Evolutionary conservation across 352 stramenopile genomes (phyloP), one percentile per base, ranked within the genome.

Genomic region (Globisporangium alternatum): DNA sequence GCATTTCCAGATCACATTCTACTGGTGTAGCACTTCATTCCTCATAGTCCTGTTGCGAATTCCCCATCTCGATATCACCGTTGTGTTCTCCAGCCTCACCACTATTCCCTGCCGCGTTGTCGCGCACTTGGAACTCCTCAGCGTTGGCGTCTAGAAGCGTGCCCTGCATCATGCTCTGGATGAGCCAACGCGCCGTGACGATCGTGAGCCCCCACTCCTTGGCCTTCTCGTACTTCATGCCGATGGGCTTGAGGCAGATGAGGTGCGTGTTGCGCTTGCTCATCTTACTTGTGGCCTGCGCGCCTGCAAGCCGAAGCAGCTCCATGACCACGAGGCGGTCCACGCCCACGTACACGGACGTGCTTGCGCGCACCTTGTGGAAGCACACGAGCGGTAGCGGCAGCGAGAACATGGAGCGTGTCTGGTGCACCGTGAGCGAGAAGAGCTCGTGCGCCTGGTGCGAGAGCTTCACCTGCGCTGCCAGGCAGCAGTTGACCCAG

Each of bases 401-500:
- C 4, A 65, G 56, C 0, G 71, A 62, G 52, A 90, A 90, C 35
- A 90, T 60, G 10, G 81, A 76, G 5, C 74, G 81, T 0, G 68
- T 68, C 10, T 76, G 65, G 3, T 85, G 72, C 28, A 75, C 48
- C 13, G 72, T 81, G 17, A 76, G 44, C 5, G 58, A 35, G 47
- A 88, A 86, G 15, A 85, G 56, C 55, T 88, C 76, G 43, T 88
- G 78, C 0, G 77, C 76, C n/a, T 78, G 54, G 44, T 77, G 78
- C 3, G 80, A 78, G 5, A 88, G 65, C 59, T 81, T 76, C 12
- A 66, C 72, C 12, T 73, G 56, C 8, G 71, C 74, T 10, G 72
- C 66, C 17, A 93, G 74, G 30, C 78, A 90, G 73, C 84, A 93
- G 25, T 75, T 77, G 0, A 93, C 69, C 84, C 84, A 93, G 51